phyloP scores from a whole-genome alignment of 306 rosid species.

The Lathyrus tuberosus region DNA sequence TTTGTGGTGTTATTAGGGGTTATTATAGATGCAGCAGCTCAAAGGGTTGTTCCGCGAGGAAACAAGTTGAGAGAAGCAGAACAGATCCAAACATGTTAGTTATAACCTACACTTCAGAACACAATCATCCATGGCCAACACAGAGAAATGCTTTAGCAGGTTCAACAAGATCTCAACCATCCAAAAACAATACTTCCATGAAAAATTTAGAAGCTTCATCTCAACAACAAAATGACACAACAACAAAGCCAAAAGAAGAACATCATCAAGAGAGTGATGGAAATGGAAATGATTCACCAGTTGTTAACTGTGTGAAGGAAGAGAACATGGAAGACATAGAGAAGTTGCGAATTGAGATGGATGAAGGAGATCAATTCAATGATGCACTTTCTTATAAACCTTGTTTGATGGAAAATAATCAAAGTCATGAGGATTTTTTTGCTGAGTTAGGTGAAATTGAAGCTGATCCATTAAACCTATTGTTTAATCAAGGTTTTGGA shows the following conservation, averaged over 20 bases:
- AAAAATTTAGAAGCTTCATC: constrained; percentile 30
- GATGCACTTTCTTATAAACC: constrained; percentile 28
- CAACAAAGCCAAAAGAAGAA: constrained; percentile 53
- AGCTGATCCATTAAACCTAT: constrained; percentile 61
- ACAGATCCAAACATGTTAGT: constrained; percentile 94
- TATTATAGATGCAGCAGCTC: constrained; percentile 96
- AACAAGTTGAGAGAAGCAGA: constrained; percentile 92
- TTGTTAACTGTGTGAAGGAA: constrained; percentile 50
- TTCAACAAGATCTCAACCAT: constrained; percentile 70
- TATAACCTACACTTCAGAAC: constrained; percentile 92
- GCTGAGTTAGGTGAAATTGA: constrained; percentile 77
- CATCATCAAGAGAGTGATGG: constrained; percentile 32
- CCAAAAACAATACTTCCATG: constrained; percentile 49
- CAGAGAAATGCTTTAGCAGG: constrained; percentile 94
- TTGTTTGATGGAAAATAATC: constrained; percentile 24
- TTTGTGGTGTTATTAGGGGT: constrained; percentile 54
- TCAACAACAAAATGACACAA: constrained; percentile 37
- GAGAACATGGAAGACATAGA: constrained; percentile 56
- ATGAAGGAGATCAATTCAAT: constrained; percentile 52
- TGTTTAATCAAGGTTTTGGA: constrained; percentile 62
- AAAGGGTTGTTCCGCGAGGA: constrained; percentile 91
- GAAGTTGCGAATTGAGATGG: constrained; percentile 44
- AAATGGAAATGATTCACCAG: constrained; percentile 42
- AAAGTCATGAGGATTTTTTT: constrained; percentile 62
- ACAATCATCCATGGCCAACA: constrained; percentile 99